Conservation (phyloP, 768 basidiomycete genomes). For the Vararia minispora region DNA sequence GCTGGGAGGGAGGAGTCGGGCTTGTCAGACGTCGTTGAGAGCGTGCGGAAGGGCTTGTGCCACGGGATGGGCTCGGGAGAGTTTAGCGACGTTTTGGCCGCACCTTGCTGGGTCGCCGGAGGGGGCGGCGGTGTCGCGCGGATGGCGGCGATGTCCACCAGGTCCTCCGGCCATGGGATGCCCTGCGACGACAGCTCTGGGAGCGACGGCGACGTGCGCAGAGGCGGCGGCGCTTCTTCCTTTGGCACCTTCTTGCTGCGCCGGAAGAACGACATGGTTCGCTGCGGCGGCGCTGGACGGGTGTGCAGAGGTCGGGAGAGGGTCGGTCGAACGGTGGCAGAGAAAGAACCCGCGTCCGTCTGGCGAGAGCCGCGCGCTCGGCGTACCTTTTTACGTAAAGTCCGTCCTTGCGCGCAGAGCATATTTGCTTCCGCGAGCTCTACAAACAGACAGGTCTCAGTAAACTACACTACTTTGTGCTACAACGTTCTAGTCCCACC, state of each 20-base stretch:
- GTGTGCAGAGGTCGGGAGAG: slow-evolving; percentile 11
- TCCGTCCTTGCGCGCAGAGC: too few relatives aligned
- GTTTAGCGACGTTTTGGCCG: slow-evolving; percentile 57
- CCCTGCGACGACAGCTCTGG: slow-evolving; percentile 67
- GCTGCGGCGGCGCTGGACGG: slow-evolving; percentile 18
- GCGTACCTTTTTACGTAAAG: too few relatives aligned
- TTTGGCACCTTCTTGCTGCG: slow-evolving; percentile 47
- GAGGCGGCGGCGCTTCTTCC: slow-evolving; percentile 35
- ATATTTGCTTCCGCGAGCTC: too few relatives aligned
- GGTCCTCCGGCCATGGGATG: slow-evolving; percentile 77
- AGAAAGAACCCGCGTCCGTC: slow-evolving; percentile 2
- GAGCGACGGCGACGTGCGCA: slow-evolving; percentile 71
- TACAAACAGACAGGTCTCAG: too few relatives aligned
- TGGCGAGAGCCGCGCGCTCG: background rate
- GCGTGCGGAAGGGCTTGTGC: slow-evolving; percentile 80
- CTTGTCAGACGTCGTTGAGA: too few relatives aligned
- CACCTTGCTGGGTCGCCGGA: slow-evolving; percentile 44
- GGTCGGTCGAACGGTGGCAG: slow-evolving; percentile 15
- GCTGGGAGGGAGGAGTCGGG: slow-evolving; percentile 4
- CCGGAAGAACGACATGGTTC: slow-evolving; percentile 19
- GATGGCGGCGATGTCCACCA: slow-evolving; percentile 63
- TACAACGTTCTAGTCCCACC: too few relatives aligned
- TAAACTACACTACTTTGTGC: too few relatives aligned
- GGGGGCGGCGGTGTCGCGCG: slow-evolving; percentile 29
- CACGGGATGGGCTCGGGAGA: slow-evolving; percentile 54